Percentiles rank a stretch among this genome's conserved stretches.
Conservation (phyloP, 768 basidiomycete species). For the Atractiella rhizophila region DNA sequence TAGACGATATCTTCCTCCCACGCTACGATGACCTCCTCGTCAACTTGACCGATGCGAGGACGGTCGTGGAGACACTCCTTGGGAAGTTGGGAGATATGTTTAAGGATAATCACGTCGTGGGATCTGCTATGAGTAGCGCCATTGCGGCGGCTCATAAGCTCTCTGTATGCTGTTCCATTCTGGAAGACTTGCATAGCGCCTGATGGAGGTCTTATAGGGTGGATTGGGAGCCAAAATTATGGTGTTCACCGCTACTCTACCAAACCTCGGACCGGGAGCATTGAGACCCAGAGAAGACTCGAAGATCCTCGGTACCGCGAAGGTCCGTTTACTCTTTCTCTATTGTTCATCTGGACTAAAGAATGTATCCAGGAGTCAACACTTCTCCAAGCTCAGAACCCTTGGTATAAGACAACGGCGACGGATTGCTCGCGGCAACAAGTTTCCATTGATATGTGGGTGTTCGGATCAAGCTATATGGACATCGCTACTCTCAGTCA, state of each 20-base stretch:
- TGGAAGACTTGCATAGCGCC: neutral
- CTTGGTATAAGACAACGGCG: slow-evolving; percentile 95
- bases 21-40: slow-evolving; percentile 91
- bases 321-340: slow-evolving; percentile 28
- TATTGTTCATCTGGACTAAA: neutral
- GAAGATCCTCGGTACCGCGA: slow-evolving; percentile 78
- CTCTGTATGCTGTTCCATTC: slow-evolving; percentile 33
- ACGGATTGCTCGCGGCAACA: slow-evolving; percentile 94
- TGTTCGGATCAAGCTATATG: slow-evolving; percentile 77
- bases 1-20: slow-evolving; percentile 90
- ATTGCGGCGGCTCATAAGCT: slow-evolving; percentile 88
- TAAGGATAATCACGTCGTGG: slow-evolving; percentile 75
- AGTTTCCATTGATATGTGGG: slow-evolving; percentile 97
- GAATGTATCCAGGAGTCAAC: slow-evolving; percentile 43
- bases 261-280: slow-evolving; percentile 64
- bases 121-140: slow-evolving; percentile 81
- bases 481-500: slow-evolving; percentile 79
- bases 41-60: slow-evolving; percentile 62
- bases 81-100: slow-evolving; percentile 85
- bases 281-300: slow-evolving; percentile 92
- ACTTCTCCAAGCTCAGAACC: slow-evolving; percentile 69
- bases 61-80: slow-evolving; percentile 54
- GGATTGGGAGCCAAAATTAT: slow-evolving; percentile 87
- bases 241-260: slow-evolving; percentile 58
- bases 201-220: slow-evolving; percentile 27